phyloP scores from a whole-genome alignment of 139 green algal species.

The Spirogloea muscicola region DNA sequence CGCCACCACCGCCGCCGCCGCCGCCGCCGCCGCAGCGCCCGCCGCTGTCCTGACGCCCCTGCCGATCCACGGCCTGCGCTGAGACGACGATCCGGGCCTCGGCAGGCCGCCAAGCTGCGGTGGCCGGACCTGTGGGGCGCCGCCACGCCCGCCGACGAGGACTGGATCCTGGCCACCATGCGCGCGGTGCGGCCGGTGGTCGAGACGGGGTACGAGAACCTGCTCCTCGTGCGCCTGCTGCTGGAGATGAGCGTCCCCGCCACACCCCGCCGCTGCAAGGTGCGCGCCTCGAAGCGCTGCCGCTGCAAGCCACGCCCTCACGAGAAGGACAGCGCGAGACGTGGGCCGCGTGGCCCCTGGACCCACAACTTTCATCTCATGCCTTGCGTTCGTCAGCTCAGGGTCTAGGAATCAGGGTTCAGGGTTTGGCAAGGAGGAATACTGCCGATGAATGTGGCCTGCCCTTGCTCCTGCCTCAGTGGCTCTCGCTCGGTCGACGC shows the following conservation, averaged over 20 bases:
- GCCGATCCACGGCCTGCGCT: no score
- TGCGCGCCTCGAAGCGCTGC: not conserved
- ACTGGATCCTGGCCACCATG: constrained; percentile 76
- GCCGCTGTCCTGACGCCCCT: no score
- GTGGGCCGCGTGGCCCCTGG: not conserved
- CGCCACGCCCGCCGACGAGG: constrained; percentile 57
- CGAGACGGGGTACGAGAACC: constrained; percentile 98
- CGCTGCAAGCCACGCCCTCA: no score
- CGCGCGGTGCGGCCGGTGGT: constrained; percentile 77
- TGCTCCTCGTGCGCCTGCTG: constrained; percentile 76
- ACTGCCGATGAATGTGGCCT: no score
- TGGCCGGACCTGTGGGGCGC: constrained; percentile 87
- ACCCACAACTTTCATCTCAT: not conserved
- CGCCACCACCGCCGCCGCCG: no score
- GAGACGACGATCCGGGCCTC: no score
- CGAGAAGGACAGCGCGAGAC: not conserved
- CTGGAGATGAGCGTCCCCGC: constrained; percentile 31
- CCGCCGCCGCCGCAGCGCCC: no score
- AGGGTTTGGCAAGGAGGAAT: not conserved
- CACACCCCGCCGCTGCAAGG: not conserved
- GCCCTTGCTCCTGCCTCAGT: no score
- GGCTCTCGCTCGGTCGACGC: no score
- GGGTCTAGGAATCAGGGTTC: not conserved
- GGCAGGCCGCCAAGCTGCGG: constrained; percentile 45
- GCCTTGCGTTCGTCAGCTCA: not conserved